Percentiles rank a stretch among this genome's conserved stretches.
phyloP scores from a whole-genome alignment of 2,329 filamentous ascomycete species.

The Fusarium sp. region DNA sequence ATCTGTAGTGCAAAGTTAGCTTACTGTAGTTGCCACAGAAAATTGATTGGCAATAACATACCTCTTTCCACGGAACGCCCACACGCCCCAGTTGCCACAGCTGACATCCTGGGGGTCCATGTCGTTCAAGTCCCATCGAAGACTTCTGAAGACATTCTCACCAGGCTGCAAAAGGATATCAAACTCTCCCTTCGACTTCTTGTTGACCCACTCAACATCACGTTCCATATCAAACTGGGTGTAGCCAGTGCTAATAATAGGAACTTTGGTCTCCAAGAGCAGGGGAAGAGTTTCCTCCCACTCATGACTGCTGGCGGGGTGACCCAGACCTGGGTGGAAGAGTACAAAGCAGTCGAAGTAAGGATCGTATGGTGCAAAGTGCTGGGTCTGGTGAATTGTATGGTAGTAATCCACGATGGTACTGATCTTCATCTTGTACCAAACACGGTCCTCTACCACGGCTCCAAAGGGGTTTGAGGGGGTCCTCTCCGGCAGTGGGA shows the following conservation, averaged over 20 bases:
- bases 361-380: conserved; percentile 95
- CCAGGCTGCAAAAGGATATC: conserved; percentile 92
- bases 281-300: conserved; percentile 93
- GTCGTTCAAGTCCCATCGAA: conserved; percentile 97
- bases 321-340: conserved; percentile 96
- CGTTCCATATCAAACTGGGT: conserved; percentile 95
- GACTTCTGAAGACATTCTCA: conserved; percentile 92
- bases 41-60: conserved; percentile 63
- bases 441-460: conserved; percentile 92
- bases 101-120: conserved; percentile 93
- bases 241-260: conserved; percentile 94
- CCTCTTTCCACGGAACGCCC: conserved; percentile 98
- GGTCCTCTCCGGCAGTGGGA: conserved; percentile 88
- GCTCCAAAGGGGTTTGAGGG: conserved; percentile 90
- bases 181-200: conserved; percentile 89
- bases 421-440: conserved; percentile 92
- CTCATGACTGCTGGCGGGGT: conserved; percentile 92
- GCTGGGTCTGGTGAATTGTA: conserved; percentile 89
- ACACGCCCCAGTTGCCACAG: conserved; percentile 96
- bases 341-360: conserved; percentile 98
- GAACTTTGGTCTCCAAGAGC: conserved; percentile 94
- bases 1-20: conserved; percentile 55
- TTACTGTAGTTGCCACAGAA: neutral
- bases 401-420: conserved; percentile 99
- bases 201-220: conserved; percentile 89